Evolutionary conservation across 345 rosid species (phyloP).

Genomic region (Gossypioides kirkii): DNA sequence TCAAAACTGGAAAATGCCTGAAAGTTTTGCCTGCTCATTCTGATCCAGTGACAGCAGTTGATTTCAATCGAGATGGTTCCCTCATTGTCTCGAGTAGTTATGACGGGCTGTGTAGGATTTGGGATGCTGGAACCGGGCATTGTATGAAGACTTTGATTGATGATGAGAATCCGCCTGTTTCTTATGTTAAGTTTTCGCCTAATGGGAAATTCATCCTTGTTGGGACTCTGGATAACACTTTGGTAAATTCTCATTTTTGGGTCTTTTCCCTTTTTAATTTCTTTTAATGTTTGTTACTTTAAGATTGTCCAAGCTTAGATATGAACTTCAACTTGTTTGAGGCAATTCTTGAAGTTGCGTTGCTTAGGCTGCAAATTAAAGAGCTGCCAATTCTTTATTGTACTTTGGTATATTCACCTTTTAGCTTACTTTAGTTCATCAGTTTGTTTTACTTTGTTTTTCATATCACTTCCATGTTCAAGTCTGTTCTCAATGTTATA

Average conservation of each 20-base stretch:
- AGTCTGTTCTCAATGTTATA: no score
- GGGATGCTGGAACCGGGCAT: conserved; percentile 89
- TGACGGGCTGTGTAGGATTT: conserved; percentile 83
- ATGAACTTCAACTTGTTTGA: not conserved
- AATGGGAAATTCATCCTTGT: conserved; percentile 92
- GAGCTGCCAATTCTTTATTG: not conserved
- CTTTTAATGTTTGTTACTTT: not conserved
- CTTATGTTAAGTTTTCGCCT: conserved; percentile 80
- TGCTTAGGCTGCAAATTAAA: not conserved
- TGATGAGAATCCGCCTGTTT: conserved; percentile 92
- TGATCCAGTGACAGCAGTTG: conserved; percentile 86
- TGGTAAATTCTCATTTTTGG: conserved; percentile 38
- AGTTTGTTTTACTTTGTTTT: no score
- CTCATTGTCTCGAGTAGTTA: conserved; percentile 85
- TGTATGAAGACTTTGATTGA: conserved; percentile 82
- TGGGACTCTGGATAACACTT: conserved; percentile 76
- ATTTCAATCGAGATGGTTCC: conserved; percentile 78
- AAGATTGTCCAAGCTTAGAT: not conserved
- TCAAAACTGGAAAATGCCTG: conserved; percentile 75
- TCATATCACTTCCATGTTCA: no score
- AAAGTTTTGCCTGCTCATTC: conserved; percentile 93
- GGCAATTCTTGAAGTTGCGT: not conserved
- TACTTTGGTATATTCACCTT: no score
- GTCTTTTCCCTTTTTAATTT: not conserved
- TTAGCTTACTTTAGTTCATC: no score